Percentiles rank a stretch among this genome's conserved stretches.
Conservation (phyloP, 495 filamentous ascomycete genomes). For the Coniosporium apollinis region DNA sequence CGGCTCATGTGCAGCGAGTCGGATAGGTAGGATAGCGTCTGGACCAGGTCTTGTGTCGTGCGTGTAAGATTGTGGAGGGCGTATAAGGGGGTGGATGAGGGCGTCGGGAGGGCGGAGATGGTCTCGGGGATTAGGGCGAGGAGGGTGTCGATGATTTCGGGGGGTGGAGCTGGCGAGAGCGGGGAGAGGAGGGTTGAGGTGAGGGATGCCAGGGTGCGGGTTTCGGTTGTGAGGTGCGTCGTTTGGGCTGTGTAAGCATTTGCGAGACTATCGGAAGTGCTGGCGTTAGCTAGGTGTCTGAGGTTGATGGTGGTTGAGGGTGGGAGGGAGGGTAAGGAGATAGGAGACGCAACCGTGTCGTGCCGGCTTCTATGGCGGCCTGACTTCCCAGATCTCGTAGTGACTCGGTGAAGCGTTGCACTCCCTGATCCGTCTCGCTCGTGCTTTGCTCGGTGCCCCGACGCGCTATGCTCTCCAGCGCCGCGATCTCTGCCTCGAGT, state of each 20-base stretch:
- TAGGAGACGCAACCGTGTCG: no score
- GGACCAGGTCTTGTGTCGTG: conserved; percentile 57
- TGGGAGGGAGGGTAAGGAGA: no score
- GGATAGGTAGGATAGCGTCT: conserved; percentile 67
- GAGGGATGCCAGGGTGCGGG: conserved; percentile 2
- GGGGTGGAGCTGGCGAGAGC: background rate
- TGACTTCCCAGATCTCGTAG: conserved; percentile 15
- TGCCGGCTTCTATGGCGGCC: conserved; percentile 7
- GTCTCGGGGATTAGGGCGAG: conserved; percentile 34
- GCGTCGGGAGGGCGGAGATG: conserved; percentile 29
- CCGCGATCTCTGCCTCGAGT: background rate
- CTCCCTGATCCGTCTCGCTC: conserved; percentile 6
- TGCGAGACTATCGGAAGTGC: no score
- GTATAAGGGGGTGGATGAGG: conserved; percentile 53
- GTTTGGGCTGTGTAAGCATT: conserved; percentile 12
- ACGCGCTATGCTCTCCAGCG: conserved; percentile 10
- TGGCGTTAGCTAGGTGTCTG: no score
- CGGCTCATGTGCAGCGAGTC: conserved; percentile 90
- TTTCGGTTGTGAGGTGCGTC: conserved; percentile 8
- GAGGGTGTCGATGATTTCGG: conserved; percentile 20
- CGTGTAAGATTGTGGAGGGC: conserved; percentile 64
- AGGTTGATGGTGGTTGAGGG: no score
- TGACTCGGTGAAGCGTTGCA: conserved; percentile 5
- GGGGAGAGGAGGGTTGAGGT: conserved; percentile 1
- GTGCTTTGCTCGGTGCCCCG: conserved; percentile 5